These are phyloP conservation scores for Xerocomellus intermedius DNA, from an alignment of 768 basidiomycete species.

Conservation along the genomic window DNA sequence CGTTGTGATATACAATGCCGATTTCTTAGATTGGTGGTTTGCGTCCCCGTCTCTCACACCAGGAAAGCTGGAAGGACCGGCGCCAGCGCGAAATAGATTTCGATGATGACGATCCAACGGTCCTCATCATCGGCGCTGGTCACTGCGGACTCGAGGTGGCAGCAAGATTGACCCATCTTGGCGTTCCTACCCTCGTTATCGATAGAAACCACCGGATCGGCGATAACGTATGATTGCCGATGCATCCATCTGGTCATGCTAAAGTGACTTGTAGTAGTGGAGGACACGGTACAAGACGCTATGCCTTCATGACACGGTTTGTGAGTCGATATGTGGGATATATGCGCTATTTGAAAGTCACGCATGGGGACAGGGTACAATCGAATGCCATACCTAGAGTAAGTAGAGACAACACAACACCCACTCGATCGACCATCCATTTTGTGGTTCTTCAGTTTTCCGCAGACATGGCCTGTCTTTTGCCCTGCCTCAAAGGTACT, in stretches of 20 bases:
- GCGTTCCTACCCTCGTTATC: slow-evolving; percentile 51
- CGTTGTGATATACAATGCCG: not conserved
- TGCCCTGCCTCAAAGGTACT: slow-evolving; percentile 49
- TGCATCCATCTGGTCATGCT: not conserved
- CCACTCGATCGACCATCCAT: not conserved
- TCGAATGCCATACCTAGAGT: slow-evolving; percentile 57
- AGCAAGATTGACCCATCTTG: slow-evolving; percentile 56
- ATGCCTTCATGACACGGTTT: slow-evolving; percentile 50
- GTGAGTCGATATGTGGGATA: slow-evolving; percentile 32
- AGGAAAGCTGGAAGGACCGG: slow-evolving; percentile 50
- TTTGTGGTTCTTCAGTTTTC: slow-evolving; percentile 40
- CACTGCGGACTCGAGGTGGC: slow-evolving; percentile 66
- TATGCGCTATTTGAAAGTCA: slow-evolving; percentile 3
- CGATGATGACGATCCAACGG: slow-evolving; percentile 47
- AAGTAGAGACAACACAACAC: slow-evolving; percentile 16
- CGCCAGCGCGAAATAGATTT: slow-evolving; percentile 44
- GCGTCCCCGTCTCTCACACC: slow-evolving; percentile 40
- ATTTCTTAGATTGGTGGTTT: slow-evolving; percentile 33
- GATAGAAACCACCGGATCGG: slow-evolving; percentile 52
- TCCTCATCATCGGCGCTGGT: slow-evolving; percentile 62
- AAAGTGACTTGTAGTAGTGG: slow-evolving; percentile 35
- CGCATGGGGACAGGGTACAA: slow-evolving; percentile 39
- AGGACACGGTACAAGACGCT: slow-evolving; percentile 55
- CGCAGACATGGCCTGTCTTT: slow-evolving; percentile 50
- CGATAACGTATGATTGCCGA: slow-evolving; percentile 34